Base-by-base conservation (phyloP, 208 protist species). In the Acanthamoeba castellanii region DNA sequence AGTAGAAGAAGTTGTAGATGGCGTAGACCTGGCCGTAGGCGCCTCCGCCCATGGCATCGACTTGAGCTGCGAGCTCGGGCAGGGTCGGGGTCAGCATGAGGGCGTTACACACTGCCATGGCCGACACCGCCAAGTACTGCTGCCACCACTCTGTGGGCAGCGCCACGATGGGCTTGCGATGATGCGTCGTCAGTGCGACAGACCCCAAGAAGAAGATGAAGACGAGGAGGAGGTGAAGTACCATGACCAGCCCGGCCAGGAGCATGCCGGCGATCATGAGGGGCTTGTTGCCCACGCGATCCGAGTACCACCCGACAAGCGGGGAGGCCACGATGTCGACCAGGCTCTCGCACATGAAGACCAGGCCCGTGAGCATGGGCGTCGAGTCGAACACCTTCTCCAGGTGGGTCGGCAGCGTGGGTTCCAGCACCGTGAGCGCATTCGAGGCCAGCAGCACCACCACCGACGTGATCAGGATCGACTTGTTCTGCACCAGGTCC, bases 1-100 rank as follows among this genome's bases (percentile, higher is more conserved):
- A 78, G 37, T 78, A 78, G 70, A 78, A 78, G 70, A 78, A 78
- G 70, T 78, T 78, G 70, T 78, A 78, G 70, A 78, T 78, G 37
- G 70, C 70, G 30, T 78, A 78, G 70, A 78, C 70, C n/a, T 78
- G 70, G 70, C 70, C 70, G 37, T 78, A 78, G 30, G 70, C 70
- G 8, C 70, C 70, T 47, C 70, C 70, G 70, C 70, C 70, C 70
- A 78, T 78, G 6, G 22, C 70, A 78, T 78, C 70, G 9, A 78
- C 70, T 47, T 78, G 70, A 1, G 20, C 11, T 9, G 70, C 70
- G 2, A 78, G 70, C 30, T 78, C 70, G 20, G 70, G 70, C 8
- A 78, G 30, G 37, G 70, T 78, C 8, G 70, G 70, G 37, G 70
- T 78, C 32, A 78, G 30, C 70, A 78, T 78, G 70, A 78, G 70